phyloP scores from a whole-genome alignment of 805 yeast genomes.

The Metschnikowia dekortorum region DNA sequence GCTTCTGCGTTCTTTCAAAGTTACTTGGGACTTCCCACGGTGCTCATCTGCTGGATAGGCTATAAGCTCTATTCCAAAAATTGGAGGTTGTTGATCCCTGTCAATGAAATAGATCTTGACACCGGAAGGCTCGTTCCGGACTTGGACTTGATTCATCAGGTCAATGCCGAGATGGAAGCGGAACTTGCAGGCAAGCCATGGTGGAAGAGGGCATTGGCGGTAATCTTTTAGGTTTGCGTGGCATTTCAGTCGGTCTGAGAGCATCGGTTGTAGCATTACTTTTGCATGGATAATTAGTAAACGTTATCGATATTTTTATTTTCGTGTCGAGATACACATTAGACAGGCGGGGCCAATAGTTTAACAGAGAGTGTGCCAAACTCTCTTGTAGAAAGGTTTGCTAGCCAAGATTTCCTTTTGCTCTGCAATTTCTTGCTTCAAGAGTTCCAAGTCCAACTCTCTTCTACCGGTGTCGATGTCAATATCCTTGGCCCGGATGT shows the following conservation, averaged over 20 bases:
- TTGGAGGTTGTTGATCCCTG: constrained; percentile 17
- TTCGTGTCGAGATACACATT: not conserved
- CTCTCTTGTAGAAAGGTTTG: constrained; percentile 45
- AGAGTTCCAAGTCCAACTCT: constrained; percentile 35
- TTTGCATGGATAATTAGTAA: not conserved
- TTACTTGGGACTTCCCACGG: constrained; percentile 23
- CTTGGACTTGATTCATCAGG: constrained; percentile 25
- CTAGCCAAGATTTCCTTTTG: constrained; percentile 48
- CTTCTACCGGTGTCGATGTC: constrained; percentile 38
- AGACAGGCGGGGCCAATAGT: too few relatives aligned
- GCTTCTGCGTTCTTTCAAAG: constrained; percentile 24
- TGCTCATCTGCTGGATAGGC: constrained; percentile 20
- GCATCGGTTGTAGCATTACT: not conserved
- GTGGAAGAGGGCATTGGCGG: constrained; percentile 11
- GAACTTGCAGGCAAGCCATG: constrained; percentile 8
- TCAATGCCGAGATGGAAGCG: constrained; percentile 12
- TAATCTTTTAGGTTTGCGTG: not conserved
- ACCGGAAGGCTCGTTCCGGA: constrained; percentile 24
- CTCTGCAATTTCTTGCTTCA: constrained; percentile 47
- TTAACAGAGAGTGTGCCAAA: constrained; percentile 57
- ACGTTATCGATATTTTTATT: not conserved
- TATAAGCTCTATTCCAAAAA: constrained; percentile 22
- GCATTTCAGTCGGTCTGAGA: not conserved
- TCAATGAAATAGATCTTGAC: constrained; percentile 23
- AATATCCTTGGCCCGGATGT: constrained; percentile 29